These are phyloP conservation scores for Boletus reticuloceps DNA, from an alignment of 768 basidiomycete genomes.

Conservation along the genomic window DNA sequence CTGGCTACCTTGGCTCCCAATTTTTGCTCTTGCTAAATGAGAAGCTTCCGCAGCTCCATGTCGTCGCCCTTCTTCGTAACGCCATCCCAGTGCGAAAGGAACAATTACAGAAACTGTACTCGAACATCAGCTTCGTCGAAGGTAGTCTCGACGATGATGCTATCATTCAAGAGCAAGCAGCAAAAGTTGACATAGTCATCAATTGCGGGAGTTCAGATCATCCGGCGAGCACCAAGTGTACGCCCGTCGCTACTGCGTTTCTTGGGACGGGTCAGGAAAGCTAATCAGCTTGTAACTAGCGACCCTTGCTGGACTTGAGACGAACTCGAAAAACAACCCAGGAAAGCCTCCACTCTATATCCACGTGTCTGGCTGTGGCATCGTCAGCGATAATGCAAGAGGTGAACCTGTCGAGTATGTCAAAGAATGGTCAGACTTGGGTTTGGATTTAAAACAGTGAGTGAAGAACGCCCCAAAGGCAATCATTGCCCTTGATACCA, in stretches of 20 bases:
- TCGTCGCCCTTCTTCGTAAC: slow-evolving; percentile 38
- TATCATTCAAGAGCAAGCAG: slow-evolving; percentile 34
- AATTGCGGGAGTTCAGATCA: slow-evolving; percentile 43
- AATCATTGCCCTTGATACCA: neutral
- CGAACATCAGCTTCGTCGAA: slow-evolving; percentile 35
- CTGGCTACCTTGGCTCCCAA: slow-evolving; percentile 43
- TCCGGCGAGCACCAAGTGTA: slow-evolving; percentile 33
- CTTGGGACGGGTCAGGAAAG: neutral
- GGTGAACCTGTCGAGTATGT: slow-evolving; percentile 36
- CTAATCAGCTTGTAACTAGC: slow-evolving; percentile 22
- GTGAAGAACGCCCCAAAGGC: slow-evolving; percentile 4
- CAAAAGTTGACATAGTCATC: slow-evolving; percentile 39
- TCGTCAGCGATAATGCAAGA: slow-evolving; percentile 39
- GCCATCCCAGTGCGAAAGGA: slow-evolving; percentile 30
- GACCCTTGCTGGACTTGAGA: slow-evolving; percentile 38
- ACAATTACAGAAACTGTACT: slow-evolving; percentile 32
- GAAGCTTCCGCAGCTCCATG: slow-evolving; percentile 32
- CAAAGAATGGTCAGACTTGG: slow-evolving; percentile 38
- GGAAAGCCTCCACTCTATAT: slow-evolving; percentile 42
- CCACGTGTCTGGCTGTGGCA: slow-evolving; percentile 42
- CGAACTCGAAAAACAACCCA: slow-evolving; percentile 33
- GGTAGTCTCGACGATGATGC: slow-evolving; percentile 37
- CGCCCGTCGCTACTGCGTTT: neutral
- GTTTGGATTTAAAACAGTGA: slow-evolving; percentile 31
- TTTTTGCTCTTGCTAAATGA: slow-evolving; percentile 34